Evolutionary conservation across 495 filamentous ascomycete species (phyloP).

Genomic region (Hypoxylon lienhwacheense): DNA sequence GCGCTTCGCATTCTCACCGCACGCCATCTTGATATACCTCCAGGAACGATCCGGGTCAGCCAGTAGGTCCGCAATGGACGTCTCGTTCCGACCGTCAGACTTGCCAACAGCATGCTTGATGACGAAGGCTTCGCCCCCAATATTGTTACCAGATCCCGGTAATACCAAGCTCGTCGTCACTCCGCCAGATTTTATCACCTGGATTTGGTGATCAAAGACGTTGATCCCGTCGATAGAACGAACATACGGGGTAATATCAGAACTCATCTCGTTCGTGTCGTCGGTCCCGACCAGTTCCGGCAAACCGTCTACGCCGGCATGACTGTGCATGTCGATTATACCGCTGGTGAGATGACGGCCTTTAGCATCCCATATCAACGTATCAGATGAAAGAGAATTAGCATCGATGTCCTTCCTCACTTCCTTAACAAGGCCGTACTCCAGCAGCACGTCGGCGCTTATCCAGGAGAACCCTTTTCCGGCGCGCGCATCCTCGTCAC

Average conservation of each 20-base stretch:
- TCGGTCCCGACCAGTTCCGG: constrained; percentile 47
- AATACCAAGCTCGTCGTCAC: constrained; percentile 67
- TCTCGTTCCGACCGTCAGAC: constrained; percentile 54
- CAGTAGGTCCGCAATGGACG: constrained; percentile 50
- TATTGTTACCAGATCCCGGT: constrained; percentile 66
- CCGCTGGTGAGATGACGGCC: constrained; percentile 64
- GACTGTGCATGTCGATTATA: constrained; percentile 69
- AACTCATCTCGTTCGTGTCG: constrained; percentile 56
- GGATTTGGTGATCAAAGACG: constrained; percentile 54
- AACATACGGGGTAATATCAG: constrained; percentile 59
- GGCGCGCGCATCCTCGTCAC: constrained; percentile 45
- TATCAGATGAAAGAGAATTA: constrained; percentile 38
- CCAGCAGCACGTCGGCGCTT: constrained; percentile 50
- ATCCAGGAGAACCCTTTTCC: constrained; percentile 52
- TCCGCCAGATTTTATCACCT: constrained; percentile 68
- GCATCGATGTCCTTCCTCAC: constrained; percentile 43
- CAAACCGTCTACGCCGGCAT: constrained; percentile 52
- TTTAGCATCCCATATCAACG: constrained; percentile 52
- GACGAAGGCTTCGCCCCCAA: constrained; percentile 66
- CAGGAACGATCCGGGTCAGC: constrained; percentile 54
- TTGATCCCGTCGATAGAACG: constrained; percentile 59
- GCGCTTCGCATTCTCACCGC: constrained; percentile 64
- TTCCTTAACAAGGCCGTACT: constrained; percentile 52
- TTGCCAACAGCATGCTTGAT: constrained; percentile 61
- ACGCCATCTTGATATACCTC: constrained; percentile 73